These are phyloP conservation scores for Colletotrichum zoysiae DNA, from an alignment of 2,329 filamentous ascomycete species.

Conservation along the genomic window DNA sequence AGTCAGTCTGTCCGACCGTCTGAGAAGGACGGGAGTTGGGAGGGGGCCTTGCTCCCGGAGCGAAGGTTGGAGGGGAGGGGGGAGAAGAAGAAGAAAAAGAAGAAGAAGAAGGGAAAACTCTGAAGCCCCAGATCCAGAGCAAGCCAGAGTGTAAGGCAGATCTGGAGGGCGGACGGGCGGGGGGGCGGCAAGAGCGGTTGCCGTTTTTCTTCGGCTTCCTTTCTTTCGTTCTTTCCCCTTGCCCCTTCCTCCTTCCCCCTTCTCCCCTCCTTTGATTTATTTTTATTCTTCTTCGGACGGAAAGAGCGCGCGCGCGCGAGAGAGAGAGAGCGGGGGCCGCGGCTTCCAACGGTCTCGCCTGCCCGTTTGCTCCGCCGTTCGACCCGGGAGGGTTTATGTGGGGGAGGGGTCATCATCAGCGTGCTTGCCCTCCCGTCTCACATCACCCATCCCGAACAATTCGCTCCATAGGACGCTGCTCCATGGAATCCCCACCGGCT, in stretches of 20 bases:
- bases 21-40: not conserved
- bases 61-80: too few relatives aligned
- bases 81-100: too few relatives aligned
- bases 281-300: not conserved
- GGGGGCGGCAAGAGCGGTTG: not conserved
- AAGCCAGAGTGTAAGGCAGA: not conserved
- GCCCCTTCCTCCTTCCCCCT: too few relatives aligned
- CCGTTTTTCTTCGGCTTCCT: not conserved
- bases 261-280: not conserved
- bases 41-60: not conserved
- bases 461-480: not conserved
- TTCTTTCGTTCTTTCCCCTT: not conserved
- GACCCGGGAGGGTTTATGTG: not conserved
- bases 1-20: not conserved
- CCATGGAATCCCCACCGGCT: not conserved
- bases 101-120: not conserved
- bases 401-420: not conserved
- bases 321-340: not conserved
- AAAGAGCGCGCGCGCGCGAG: too few relatives aligned
- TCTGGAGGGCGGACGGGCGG: not conserved
- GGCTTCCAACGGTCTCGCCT: not conserved
- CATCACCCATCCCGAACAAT: not conserved
- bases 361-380: not conserved
- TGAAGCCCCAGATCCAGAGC: constrained; percentile 1
- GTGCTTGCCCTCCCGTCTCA: not conserved